A percentile compares a stretch with the other conserved stretches of the same genome.
These are phyloP conservation scores for Marasmius oreades DNA, from an alignment of 1,284 basidiomycete genomes.

Conservation along the genomic window DNA sequence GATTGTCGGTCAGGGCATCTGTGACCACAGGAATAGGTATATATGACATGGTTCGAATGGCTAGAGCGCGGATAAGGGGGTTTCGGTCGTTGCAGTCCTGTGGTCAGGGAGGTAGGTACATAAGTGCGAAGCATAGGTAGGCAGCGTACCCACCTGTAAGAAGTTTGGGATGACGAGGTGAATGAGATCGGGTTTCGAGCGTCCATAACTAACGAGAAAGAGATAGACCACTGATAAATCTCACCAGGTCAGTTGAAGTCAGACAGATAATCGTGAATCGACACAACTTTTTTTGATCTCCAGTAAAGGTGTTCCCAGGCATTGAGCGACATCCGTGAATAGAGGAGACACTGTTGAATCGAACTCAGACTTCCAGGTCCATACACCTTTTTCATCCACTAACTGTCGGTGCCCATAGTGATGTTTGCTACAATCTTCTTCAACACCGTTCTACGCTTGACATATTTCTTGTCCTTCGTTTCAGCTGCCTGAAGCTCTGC, in stretches of 20 bases:
- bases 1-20: constrained; percentile 77
- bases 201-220: constrained; percentile 90
- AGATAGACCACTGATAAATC: constrained; percentile 80
- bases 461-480: constrained; percentile 91
- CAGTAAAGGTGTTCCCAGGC: constrained; percentile 82
- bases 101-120: constrained; percentile 3
- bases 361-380: no score
- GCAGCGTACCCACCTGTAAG: constrained; percentile 59
- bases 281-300: constrained; percentile 97
- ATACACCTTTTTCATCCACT: no score
- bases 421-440: constrained; percentile 97
- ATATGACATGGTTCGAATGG: constrained; percentile 95
- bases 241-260: constrained; percentile 10
- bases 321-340: constrained; percentile 88
- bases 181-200: constrained; percentile 85
- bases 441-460: constrained; percentile 85
- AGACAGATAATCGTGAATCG: constrained; percentile 9
- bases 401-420: constrained; percentile 94
- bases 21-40: constrained; percentile 84
- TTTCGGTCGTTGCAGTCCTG: constrained; percentile 92
- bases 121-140: constrained; percentile 3
- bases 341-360: constrained; percentile 80
- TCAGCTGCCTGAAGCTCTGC: constrained; percentile 87
- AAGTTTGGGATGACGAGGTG: constrained; percentile 87
- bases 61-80: constrained; percentile 88